phyloP scores from a whole-genome alignment of 2,329 filamentous ascomycete genomes.

The Metarhizium album region DNA sequence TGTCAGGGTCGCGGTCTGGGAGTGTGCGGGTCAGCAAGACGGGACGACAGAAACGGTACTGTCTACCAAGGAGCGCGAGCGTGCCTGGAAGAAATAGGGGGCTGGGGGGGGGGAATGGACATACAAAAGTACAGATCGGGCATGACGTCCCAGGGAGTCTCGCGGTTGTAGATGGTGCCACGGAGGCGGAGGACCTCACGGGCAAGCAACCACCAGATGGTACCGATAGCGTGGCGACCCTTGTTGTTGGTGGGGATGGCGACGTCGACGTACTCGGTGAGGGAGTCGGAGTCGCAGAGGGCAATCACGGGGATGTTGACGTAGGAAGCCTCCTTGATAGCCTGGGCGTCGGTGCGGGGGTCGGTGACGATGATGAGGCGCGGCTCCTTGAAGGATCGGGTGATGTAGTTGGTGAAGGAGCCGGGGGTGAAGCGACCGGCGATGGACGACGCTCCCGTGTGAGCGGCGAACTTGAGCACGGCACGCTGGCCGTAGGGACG shows the following conservation, averaged over 20 bases:
- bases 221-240: conserved; percentile 97
- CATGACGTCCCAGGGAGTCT: conserved; percentile 98
- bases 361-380: conserved; percentile 99
- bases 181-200: conserved; percentile 99
- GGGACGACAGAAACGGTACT: not conserved
- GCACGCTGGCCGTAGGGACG: conserved; percentile 99
- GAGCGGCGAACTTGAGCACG: conserved; percentile 97
- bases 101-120: too few species aligned
- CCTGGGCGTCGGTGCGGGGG: conserved; percentile 98
- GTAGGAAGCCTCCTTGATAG: conserved; percentile 99
- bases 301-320: conserved; percentile 99
- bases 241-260: conserved; percentile 99
- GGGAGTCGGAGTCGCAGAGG: conserved; percentile 97
- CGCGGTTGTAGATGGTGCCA: conserved; percentile 90
- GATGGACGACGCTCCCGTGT: conserved; percentile 96
- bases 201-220: conserved; percentile 98
- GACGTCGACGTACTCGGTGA: conserved; percentile 98
- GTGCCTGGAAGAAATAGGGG: not conserved
- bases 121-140: conserved; percentile 98
- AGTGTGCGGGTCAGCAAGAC: not conserved
- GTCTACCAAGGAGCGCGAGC: not conserved
- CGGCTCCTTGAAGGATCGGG: conserved; percentile 99
- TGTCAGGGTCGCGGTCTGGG: conserved; percentile 90
- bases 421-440: conserved; percentile 99
- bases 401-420: conserved; percentile 99